These are phyloP conservation scores for Solidago caesia DNA, from an alignment of 129 eudicot genomes.

Conservation along the genomic window DNA sequence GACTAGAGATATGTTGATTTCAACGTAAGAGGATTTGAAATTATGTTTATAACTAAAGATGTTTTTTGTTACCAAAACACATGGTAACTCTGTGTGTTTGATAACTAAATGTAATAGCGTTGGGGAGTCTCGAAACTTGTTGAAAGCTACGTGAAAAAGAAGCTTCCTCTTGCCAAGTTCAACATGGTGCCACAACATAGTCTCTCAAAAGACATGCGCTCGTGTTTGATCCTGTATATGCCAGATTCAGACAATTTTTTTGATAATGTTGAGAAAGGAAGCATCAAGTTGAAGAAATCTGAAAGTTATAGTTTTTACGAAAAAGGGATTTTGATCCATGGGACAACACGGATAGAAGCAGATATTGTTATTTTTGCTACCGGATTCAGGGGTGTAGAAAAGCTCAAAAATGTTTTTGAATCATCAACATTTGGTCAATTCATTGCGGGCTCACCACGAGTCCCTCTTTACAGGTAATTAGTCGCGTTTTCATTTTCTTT, in stretches of 20 bases:
- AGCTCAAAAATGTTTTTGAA: conserved; percentile 51
- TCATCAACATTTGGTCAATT: conserved; percentile 39
- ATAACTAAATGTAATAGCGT: conserved; percentile 36
- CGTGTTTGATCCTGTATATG: conserved; percentile 34
- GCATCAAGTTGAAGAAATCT: conserved; percentile 49
- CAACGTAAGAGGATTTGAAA: no score
- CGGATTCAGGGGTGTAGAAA: conserved; percentile 55
- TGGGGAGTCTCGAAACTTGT: conserved; percentile 55
- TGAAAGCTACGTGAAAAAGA: conserved; percentile 39
- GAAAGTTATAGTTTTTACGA: conserved; percentile 34
- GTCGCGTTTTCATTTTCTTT: not conserved
- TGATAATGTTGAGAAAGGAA: conserved; percentile 45
- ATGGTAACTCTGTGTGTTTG: not conserved
- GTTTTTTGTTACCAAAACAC: no score
- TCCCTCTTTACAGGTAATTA: conserved; percentile 63
- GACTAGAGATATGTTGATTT: no score
- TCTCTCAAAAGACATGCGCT: conserved; percentile 30
- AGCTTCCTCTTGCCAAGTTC: conserved; percentile 41
- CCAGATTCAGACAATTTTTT: conserved; percentile 41
- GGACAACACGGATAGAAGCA: conserved; percentile 32
- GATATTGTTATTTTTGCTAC: conserved; percentile 67
- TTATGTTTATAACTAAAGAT: not conserved
- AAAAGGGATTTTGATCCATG: conserved; percentile 49
- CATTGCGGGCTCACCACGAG: conserved; percentile 41
- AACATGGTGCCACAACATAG: conserved; percentile 52